These are phyloP conservation scores for Cryoendolithus antarcticus DNA, from an alignment of 2,329 filamentous ascomycete genomes.

Conservation along the genomic window DNA sequence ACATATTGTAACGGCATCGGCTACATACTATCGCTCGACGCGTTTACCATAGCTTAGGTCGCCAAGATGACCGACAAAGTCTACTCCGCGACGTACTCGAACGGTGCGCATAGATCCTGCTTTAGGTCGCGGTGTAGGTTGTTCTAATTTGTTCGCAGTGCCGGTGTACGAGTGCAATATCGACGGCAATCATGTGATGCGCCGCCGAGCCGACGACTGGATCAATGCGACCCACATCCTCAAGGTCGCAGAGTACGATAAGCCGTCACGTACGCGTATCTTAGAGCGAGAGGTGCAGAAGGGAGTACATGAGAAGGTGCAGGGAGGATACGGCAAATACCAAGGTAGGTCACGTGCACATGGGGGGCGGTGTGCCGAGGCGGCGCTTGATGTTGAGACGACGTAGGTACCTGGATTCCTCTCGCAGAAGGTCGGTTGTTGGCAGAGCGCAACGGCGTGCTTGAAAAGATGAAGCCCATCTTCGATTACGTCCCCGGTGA, in stretches of 20 bases:
- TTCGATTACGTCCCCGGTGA: constrained; percentile 82
- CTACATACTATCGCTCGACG: too few species aligned
- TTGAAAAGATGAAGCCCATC: constrained; percentile 71
- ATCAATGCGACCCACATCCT: constrained; percentile 99
- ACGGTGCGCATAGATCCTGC: too few species aligned
- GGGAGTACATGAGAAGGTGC: constrained; percentile 91
- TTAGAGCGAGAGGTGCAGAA: constrained; percentile 95
- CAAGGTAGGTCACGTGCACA: constrained; percentile 49
- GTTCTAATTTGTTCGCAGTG: constrained; percentile 41
- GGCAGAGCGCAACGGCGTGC: constrained; percentile 75
- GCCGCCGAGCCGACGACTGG: constrained; percentile 84
- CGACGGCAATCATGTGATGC: constrained; percentile 87
- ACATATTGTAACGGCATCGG: too few species aligned
- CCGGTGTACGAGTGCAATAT: constrained; percentile 92
- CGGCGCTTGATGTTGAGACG: not conserved
- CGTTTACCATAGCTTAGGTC: too few species aligned
- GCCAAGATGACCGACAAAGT: constrained; percentile 27
- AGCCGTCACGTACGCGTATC: constrained; percentile 87
- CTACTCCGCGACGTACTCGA: constrained; percentile 49
- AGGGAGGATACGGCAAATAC: constrained; percentile 97
- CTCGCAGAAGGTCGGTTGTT: constrained; percentile 68
- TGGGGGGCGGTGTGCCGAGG: not conserved
- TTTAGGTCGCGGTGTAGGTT: constrained; percentile 30
- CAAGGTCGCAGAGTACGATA: constrained; percentile 94
- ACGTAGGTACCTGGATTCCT: constrained; percentile 84